phyloP scores from a whole-genome alignment of 1,284 basidiomycete genomes.

The Cystobasidium pallidum region DNA sequence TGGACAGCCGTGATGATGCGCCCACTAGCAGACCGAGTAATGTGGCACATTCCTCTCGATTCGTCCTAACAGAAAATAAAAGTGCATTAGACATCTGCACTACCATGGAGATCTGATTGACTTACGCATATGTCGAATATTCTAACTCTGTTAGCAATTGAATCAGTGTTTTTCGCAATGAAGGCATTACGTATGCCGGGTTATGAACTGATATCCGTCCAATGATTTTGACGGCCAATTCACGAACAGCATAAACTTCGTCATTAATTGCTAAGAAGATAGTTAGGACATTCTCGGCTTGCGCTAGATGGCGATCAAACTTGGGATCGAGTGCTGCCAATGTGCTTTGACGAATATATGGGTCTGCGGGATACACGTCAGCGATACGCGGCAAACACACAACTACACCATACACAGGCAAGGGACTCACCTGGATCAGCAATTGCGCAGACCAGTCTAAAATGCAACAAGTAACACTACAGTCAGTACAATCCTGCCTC shows the following conservation, averaged over 20 bases:
- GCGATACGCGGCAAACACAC: neutral
- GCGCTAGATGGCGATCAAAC: conserved; percentile 97
- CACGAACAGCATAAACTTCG: conserved; percentile 90
- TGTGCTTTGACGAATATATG: conserved; percentile 83
- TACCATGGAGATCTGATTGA: conserved; percentile 42
- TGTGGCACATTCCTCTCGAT: conserved; percentile 84
- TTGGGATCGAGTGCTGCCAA: conserved; percentile 86
- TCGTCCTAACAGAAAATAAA: conserved; percentile 63
- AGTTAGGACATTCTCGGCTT: conserved; percentile 95
- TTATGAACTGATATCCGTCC: conserved; percentile 94
- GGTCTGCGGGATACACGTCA: conserved; percentile 61
- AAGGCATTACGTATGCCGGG: conserved; percentile 98
- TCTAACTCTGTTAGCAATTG: conserved; percentile 96
- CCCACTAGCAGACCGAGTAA: conserved; percentile 83
- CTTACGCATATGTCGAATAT: conserved; percentile 86
- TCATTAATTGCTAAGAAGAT: conserved; percentile 98
- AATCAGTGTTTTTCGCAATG: conserved; percentile 90
- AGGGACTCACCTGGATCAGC: conserved; percentile 80
- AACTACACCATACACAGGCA: neutral
- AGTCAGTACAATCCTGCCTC: conserved; percentile 12
- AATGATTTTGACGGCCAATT: conserved; percentile 87
- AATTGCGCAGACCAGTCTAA: conserved; percentile 82
- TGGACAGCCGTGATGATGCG: conserved; percentile 90
- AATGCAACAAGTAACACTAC: neutral
- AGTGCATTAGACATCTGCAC: neutral